Base-by-base conservation (phyloP, 1,139 yeast genomes). In the Wickerhamomyces sp. region DNA sequence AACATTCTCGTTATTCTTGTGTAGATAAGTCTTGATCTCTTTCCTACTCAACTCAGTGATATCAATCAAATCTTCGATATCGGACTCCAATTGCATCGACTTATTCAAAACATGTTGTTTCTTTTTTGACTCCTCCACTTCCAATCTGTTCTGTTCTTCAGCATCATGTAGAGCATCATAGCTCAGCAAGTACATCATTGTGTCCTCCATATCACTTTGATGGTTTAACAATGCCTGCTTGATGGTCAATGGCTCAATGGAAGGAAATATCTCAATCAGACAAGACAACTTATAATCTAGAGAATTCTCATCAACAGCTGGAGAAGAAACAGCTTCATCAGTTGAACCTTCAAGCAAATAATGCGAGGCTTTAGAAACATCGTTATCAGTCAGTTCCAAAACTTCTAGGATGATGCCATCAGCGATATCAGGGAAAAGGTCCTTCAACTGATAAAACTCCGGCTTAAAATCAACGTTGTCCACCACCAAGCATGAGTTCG, bases 221-320 rank as follows among this genome's bases (percentile, higher is more conserved):
- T 33, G 31, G 13, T 23, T 18, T 5, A 23, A 30, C 11, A 39
- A 23, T 10, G 10, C 23, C 7, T 39, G 7, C 18, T 6, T 14
- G 5, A 39, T 32, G 13, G 23, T 33, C 10, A n/a, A 2, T 10
- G 23, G 4, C 2, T 39, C 36, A n/a, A 33, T 39, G 9, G 31
- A 6, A n/a, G 41, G 41, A n/a, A 39, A 39, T 26, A 39, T 39
- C 13, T 39, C 41, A 7, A n/a, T 32, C 13, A 39, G 14, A 11
- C 14, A 30, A 7, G 34, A 27, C 7, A 37, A 5, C 13, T 30
- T 37, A n/a, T 30, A 37, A 15, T 30, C 40, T 6, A 37, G 18
- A 2, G 35, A 10, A n/a, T n/a, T n/a, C 35, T 33, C 35, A 10
- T 8, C 9, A 8, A 10, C 18, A n/a, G 14, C 35, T n/a, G n/a